These are phyloP conservation scores for Hamamelis virginiana DNA, from an alignment of 164 flowering plant species.

Conservation along the genomic window DNA sequence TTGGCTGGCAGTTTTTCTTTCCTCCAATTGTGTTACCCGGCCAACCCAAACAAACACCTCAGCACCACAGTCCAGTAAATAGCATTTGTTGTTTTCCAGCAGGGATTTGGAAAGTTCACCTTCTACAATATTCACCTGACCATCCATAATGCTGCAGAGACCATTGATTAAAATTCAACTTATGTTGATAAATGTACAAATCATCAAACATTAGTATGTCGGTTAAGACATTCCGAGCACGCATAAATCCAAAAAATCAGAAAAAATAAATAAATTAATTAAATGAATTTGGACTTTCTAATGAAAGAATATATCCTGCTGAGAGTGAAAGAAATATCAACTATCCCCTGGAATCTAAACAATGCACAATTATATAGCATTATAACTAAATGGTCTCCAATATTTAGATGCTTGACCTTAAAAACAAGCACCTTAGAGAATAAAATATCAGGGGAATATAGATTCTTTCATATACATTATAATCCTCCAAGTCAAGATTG, in stretches of 20 bases:
- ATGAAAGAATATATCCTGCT: no score
- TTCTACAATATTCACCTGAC: constrained; percentile 59
- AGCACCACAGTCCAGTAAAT: constrained; percentile 88
- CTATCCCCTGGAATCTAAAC: no score
- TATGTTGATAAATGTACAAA: background rate
- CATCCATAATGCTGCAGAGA: constrained; percentile 67
- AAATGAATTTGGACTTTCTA: no score
- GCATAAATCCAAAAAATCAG: background rate
- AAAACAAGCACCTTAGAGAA: no score
- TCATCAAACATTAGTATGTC: background rate
- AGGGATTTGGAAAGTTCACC: constrained; percentile 79
- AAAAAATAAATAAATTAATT: no score
- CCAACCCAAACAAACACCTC: constrained; percentile 98
- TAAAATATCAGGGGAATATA: no score
- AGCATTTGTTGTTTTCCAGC: constrained; percentile 89
- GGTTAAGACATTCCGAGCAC: background rate
- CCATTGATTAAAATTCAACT: constrained; percentile 12
- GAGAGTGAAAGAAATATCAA: no score
- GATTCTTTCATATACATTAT: no score
- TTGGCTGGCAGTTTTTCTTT: constrained; percentile 88
- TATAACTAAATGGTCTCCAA: no score
- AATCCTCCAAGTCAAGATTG: no score
- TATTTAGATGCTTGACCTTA: no score
- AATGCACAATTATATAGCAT: no score
- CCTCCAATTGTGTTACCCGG: constrained; percentile 93